phyloP scores from a whole-genome alignment of 2,329 filamentous ascomycete species.

The Trichoderma guizhouense region DNA sequence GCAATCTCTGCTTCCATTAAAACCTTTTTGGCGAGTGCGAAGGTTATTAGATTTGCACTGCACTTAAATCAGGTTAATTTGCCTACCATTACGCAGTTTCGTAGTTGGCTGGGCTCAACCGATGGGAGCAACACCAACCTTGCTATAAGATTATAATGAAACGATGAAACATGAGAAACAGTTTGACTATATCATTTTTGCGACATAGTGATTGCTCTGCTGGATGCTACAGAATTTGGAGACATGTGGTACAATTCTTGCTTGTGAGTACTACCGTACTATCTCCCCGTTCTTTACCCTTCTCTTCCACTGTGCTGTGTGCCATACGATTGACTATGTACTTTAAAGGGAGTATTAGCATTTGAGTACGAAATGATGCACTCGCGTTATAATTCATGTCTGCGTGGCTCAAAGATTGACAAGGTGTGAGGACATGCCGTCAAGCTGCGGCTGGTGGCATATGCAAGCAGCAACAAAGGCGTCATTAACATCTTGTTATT shows the following conservation, averaged over 20 bases:
- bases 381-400: neutral
- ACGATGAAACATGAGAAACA: neutral
- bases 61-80: too few species aligned
- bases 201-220: too few species aligned
- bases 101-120: too few species aligned
- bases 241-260: neutral
- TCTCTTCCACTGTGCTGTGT: neutral
- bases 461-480: neutral
- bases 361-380: neutral
- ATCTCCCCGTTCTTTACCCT: neutral
- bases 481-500: neutral
- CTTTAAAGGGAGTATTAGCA: neutral
- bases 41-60: too few species aligned
- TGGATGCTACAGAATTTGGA: too few species aligned
- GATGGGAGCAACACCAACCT: too few species aligned
- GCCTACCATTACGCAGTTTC: too few species aligned
- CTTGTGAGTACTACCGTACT: neutral
- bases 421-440: neutral
- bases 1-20: too few species aligned
- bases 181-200: too few species aligned
- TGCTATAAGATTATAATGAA: too few species aligned
- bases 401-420: neutral
- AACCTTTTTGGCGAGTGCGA: too few species aligned
- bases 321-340: neutral
- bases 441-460: neutral